Percentiles rank a stretch among this genome's conserved stretches.
Evolutionary conservation across 768 basidiomycete species (phyloP).

Genomic region (Kwoniella sp.): DNA sequence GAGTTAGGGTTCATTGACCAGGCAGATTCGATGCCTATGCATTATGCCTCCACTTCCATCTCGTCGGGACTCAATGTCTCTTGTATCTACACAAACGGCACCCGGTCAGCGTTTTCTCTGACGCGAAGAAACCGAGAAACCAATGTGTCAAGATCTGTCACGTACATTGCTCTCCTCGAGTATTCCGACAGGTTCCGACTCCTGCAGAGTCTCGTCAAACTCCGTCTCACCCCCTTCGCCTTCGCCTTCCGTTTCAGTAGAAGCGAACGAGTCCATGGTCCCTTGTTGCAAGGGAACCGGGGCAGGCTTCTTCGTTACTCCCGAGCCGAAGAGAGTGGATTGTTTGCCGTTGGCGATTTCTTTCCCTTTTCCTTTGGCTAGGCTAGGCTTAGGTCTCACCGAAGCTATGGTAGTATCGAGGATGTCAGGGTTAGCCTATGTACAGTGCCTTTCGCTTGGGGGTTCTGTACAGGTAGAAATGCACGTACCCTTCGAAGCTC

Average conservation of each 20-base stretch:
- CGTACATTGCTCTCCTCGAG: constrained; percentile 33
- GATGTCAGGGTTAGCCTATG: not conserved
- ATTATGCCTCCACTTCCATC: constrained; percentile 30
- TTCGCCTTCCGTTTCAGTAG: constrained; percentile 25
- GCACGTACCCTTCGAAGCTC: constrained; percentile 36
- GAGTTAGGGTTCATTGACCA: too few species aligned
- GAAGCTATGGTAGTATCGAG: not conserved
- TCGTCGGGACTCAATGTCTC: constrained; percentile 32
- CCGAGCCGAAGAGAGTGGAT: constrained; percentile 39
- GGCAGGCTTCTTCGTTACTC: constrained; percentile 25
- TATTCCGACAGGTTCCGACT: constrained; percentile 24
- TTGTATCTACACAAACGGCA: constrained; percentile 25
- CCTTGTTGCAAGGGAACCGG: constrained; percentile 12
- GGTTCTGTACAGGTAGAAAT: not conserved
- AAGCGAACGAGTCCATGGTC: constrained; percentile 23
- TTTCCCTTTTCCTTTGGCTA: constrained; percentile 17
- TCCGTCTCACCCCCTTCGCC: constrained; percentile 4
- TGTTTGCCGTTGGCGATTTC: constrained; percentile 35
- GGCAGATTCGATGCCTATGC: not conserved
- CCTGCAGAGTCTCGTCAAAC: constrained; percentile 16
- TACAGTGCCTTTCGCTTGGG: not conserved
- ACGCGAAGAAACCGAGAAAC: too few species aligned
- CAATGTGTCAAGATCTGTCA: constrained; percentile 1
- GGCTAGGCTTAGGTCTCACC: constrained; percentile 17
- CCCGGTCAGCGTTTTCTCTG: not conserved